Base-by-base conservation (phyloP, 129 eudicot species). In the Cynara cardunculus region DNA sequence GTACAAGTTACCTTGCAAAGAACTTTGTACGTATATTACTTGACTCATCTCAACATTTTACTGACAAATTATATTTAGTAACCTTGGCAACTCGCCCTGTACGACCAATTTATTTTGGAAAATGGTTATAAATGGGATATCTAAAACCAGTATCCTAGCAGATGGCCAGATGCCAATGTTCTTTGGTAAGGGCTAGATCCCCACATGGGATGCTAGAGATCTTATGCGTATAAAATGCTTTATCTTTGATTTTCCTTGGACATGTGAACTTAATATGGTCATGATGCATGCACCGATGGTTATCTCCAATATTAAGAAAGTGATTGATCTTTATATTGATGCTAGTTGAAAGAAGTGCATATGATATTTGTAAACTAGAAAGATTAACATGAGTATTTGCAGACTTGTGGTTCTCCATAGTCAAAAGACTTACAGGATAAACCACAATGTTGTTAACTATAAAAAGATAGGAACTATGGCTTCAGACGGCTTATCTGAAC, bases 1-100 rank as follows among this genome's bases (percentile, higher is more conserved):
- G 96, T 78, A 78, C 90, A 61, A 75, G 87, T 81, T 92, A 90
- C 82, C 89, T 94, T 76, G 98, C 98, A 39, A 90, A 88, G 88
- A 92, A 92, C 84, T 92, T 94, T 72, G 98, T 94, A 89, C 79
- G 98, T 90, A 81, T 59, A 71, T 86, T 59, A 53, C 80, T 30
- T 31, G 44, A 69, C 37, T 69, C 62, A 18, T 37, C 31, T 61
- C 49, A 41, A 25, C 24, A 26, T 66, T 25, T 27, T 30, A 34
- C 25, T 26, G 5, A 18, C 41, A 5, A 25, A 18, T 41, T 65
- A 65, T 35, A 32, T 64, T 65, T 77, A 77, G 81, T 77, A 49
- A 49, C 22, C 22, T 35, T 77, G 64, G 61, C 25, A 34, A 64
- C 25, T 65, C 37, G 14, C 7, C 41, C 14, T 27, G 27, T 10